Conservation (phyloP, 805 yeast species). For the Candida gorgasii region DNA sequence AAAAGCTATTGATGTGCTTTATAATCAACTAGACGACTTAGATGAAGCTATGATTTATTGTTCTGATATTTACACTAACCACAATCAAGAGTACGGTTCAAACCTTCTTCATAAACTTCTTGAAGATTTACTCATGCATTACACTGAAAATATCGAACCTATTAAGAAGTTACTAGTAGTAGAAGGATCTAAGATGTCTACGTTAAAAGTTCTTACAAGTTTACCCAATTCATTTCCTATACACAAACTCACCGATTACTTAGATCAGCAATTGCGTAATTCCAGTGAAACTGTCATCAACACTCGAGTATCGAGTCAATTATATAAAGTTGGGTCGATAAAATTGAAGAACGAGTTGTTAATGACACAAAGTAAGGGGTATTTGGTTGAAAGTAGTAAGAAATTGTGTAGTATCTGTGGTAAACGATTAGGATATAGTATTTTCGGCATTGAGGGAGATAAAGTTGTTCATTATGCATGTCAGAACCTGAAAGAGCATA, state of each 20-base stretch:
- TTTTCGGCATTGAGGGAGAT: constrained; percentile 50
- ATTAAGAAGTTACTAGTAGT: constrained; percentile 42
- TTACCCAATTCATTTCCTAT: constrained; percentile 56
- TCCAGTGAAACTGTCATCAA: constrained; percentile 41
- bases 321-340: constrained; percentile 55
- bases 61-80: constrained; percentile 39
- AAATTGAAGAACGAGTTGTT: constrained; percentile 47
- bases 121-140: constrained; percentile 44
- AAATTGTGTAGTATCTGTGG: constrained; percentile 61
- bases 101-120: constrained; percentile 51
- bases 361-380: constrained; percentile 34
- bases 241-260: constrained; percentile 40
- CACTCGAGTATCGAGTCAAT: constrained; percentile 44
- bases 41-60: constrained; percentile 64
- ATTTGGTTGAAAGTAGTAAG: constrained; percentile 38
- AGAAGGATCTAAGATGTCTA: constrained; percentile 52
- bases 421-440: constrained; percentile 54
- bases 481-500: constrained; percentile 18
- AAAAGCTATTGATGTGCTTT: constrained; percentile 61
- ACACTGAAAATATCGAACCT: constrained; percentile 32
- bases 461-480: constrained; percentile 62
- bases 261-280: constrained; percentile 46
- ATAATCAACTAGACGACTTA: constrained; percentile 56
- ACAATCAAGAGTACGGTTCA: constrained; percentile 38
- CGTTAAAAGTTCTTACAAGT: constrained; percentile 43